Evolutionary conservation across 139 green algal species (phyloP).

Genomic region (Chlorella sp.): DNA sequence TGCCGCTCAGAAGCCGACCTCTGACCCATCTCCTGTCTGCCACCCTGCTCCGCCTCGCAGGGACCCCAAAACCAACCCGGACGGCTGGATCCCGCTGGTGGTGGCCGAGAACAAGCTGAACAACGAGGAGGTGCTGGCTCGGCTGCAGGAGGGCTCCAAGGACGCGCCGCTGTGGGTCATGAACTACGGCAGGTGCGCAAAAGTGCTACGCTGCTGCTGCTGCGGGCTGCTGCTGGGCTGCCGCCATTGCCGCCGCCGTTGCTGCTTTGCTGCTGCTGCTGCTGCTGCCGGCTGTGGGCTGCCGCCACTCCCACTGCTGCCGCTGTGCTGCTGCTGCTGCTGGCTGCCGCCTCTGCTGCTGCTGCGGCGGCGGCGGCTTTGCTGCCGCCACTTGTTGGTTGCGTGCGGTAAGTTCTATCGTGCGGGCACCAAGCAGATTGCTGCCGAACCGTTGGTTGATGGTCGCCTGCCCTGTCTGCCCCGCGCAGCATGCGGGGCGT

Average conservation of each 20-base stretch:
- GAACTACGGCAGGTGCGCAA: constrained; percentile 38
- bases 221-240: no score
- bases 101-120: constrained; percentile 56
- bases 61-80: neutral
- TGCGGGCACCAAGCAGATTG: no score
- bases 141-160: constrained; percentile 11
- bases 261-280: no score
- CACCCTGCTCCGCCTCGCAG: neutral
- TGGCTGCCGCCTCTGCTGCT: neutral
- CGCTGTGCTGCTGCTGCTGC: no score
- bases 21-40: no score
- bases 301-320: neutral
- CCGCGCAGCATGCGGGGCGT: constrained; percentile 44
- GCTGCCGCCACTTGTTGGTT: no score
- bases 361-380: no score
- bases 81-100: constrained; percentile 42
- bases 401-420: no score
- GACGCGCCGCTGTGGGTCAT: constrained; percentile 28
- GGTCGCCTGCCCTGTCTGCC: no score
- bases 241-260: no score
- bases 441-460: no score
- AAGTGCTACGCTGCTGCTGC: neutral
- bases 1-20: no score
- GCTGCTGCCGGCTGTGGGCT: neutral
- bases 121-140: constrained; percentile 19